Evolutionary conservation across 1,284 basidiomycete genomes (phyloP).

Genomic region (Ceratobasidium sp.): DNA sequence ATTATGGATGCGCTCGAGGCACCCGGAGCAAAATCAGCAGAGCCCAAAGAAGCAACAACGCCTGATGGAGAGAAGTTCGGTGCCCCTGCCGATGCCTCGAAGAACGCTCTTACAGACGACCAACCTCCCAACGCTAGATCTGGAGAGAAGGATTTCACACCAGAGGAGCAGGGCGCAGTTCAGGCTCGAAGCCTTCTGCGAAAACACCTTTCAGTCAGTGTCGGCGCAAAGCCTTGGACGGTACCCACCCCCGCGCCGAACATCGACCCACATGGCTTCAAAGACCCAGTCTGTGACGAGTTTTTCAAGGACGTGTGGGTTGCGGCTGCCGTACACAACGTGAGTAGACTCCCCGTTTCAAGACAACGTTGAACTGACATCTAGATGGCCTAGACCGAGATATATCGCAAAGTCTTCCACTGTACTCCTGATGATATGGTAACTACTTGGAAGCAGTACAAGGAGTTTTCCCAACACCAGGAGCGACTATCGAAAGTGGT

Average conservation of each 20-base stretch:
- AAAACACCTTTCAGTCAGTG: constrained; percentile 69
- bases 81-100: constrained; percentile 69
- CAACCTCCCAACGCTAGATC: constrained; percentile 63
- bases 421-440: constrained; percentile 91
- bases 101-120: constrained; percentile 61
- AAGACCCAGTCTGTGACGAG: constrained; percentile 85
- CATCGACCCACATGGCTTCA: constrained; percentile 82
- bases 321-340: constrained; percentile 85
- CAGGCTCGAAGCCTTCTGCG: constrained; percentile 66
- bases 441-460: constrained; percentile 95
- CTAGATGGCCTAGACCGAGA: constrained; percentile 77
- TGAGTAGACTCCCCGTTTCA: constrained; percentile 60
- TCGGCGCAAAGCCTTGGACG: constrained; percentile 69
- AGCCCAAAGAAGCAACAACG: constrained; percentile 56
- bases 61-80: constrained; percentile 56
- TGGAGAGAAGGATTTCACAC: constrained; percentile 63
- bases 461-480: constrained; percentile 81
- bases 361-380: constrained; percentile 36
- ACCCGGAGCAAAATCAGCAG: constrained; percentile 50
- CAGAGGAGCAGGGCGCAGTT: constrained; percentile 67
- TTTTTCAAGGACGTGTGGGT: constrained; percentile 95
- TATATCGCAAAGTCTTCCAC: constrained; percentile 93
- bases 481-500: constrained; percentile 81
- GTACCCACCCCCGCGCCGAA: constrained; percentile 76
- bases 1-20: constrained; percentile 55